Evolutionary conservation across 2,329 filamentous ascomycete genomes (phyloP).

Genomic region (Cadophora sp.): DNA sequence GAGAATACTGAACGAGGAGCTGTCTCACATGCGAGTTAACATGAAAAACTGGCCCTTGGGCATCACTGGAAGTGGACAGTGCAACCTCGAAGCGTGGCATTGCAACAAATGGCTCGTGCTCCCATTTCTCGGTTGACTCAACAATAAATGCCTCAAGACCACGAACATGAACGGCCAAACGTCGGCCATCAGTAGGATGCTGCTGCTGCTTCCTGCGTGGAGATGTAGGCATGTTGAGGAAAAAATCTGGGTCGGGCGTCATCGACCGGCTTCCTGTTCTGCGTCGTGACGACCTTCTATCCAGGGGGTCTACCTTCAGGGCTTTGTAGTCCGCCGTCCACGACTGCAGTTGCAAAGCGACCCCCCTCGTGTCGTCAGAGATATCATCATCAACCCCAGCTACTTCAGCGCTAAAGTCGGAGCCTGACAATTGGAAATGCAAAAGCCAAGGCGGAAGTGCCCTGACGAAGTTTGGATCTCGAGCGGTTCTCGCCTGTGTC

Average conservation of each 20-base stretch:
- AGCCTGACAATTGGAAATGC: slow-evolving; percentile 83
- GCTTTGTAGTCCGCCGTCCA: slow-evolving; percentile 91
- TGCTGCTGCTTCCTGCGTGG: slow-evolving; percentile 59
- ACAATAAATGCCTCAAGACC: slow-evolving; percentile 91
- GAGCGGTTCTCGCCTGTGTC: slow-evolving; percentile 54
- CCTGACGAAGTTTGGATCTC: slow-evolving; percentile 74
- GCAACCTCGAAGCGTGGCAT: slow-evolving; percentile 88
- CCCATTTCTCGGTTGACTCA: slow-evolving; percentile 83
- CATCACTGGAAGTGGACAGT: slow-evolving; percentile 84
- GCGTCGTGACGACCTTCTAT: slow-evolving; percentile 65
- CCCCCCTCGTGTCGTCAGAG: slow-evolving; percentile 79
- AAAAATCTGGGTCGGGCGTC: slow-evolving; percentile 70
- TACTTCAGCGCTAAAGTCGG: slow-evolving; percentile 88
- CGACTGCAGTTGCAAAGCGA: slow-evolving; percentile 85
- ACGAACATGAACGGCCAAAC: slow-evolving; percentile 79
- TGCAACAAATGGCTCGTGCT: slow-evolving; percentile 84
- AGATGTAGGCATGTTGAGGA: slow-evolving; percentile 57
- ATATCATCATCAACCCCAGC: slow-evolving; percentile 87
- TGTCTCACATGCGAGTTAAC: slow-evolving; percentile 82
- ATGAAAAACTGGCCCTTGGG: slow-evolving; percentile 86
- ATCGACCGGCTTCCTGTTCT: slow-evolving; percentile 76
- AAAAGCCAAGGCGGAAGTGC: slow-evolving; percentile 84
- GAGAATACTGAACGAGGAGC: slow-evolving; percentile 84
- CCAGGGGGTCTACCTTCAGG: slow-evolving; percentile 72
- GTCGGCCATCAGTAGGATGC: slow-evolving; percentile 74